Evolutionary conservation across 768 basidiomycete species (phyloP).

Genomic region (Termitomyces sp.): DNA sequence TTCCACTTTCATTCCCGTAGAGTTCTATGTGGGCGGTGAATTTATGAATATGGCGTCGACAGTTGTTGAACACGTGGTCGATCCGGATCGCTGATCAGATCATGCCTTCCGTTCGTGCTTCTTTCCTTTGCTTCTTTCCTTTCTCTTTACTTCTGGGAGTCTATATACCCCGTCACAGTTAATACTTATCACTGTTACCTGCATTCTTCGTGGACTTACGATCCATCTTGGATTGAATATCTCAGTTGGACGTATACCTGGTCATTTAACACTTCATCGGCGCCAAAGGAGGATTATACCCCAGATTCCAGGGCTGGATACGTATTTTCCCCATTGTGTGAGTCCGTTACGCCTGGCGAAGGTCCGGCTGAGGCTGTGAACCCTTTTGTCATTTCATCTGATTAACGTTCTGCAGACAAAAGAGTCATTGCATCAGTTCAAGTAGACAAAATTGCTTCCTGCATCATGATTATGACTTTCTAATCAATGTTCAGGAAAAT

Average conservation of each 20-base stretch:
- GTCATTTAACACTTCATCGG: not conserved
- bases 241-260: not conserved
- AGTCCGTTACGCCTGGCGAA: not conserved
- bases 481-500: not conserved
- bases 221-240: not conserved
- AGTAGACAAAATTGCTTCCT: not conserved
- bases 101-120: not conserved
- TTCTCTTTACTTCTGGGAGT: not conserved
- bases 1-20: not conserved
- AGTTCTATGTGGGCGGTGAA: too few relatives aligned
- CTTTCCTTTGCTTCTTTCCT: not conserved
- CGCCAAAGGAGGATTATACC: not conserved
- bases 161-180: not conserved
- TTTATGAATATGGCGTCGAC: too few relatives aligned
- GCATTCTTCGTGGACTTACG: not conserved
- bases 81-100: conserved; percentile 5
- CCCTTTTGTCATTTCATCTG: not conserved
- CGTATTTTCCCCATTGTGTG: conserved; percentile 1
- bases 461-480: not conserved
- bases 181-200: not conserved
- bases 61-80: not conserved
- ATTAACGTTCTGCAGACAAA: not conserved
- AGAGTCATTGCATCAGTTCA: not conserved
- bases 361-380: not conserved
- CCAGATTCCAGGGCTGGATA: not conserved